phyloP scores from a whole-genome alignment of 2,329 filamentous ascomycete genomes.

The Leptographium procerum region DNA sequence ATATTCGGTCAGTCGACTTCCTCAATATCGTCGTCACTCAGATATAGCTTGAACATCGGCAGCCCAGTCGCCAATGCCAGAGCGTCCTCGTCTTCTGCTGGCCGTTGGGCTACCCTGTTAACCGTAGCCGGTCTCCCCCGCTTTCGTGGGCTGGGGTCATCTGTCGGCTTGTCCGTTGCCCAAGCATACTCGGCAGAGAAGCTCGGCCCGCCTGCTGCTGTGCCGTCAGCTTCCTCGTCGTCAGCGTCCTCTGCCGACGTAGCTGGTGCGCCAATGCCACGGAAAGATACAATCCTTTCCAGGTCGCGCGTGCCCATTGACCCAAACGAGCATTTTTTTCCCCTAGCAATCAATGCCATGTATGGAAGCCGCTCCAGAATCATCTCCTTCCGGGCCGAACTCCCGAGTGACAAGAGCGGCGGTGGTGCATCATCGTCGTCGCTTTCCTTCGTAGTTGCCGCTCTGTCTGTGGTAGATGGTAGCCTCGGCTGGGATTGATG shows the following conservation, averaged over 20 bases:
- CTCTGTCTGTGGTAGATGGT: background rate
- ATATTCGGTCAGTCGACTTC: constrained; percentile 31
- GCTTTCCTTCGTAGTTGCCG: background rate
- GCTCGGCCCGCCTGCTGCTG: background rate
- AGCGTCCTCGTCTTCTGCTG: constrained; percentile 13
- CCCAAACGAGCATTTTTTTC: constrained; percentile 24
- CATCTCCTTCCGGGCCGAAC: constrained; percentile 59
- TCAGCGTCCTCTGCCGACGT: constrained; percentile 31
- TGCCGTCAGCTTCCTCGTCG: constrained; percentile 28
- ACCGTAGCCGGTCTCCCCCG: constrained; percentile 7
- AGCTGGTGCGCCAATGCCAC: constrained; percentile 37
- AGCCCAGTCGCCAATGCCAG: constrained; percentile 23
- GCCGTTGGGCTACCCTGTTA: constrained; percentile 17
- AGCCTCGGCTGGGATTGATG: background rate
- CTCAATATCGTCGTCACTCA: constrained; percentile 80
- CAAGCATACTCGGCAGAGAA: constrained; percentile 33
- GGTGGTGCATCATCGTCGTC: constrained; percentile 1
- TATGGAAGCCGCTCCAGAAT: constrained; percentile 82
- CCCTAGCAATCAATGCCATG: constrained; percentile 54
- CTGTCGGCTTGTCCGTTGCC: constrained; percentile 50
- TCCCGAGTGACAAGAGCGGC: constrained; percentile 46
- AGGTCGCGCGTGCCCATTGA: constrained; percentile 42
- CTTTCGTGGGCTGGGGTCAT: constrained; percentile 40
- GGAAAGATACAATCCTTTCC: constrained; percentile 57
- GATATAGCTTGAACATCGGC: constrained; percentile 53